Base-by-base conservation (phyloP, 176 grass and related monocot species). In the Thalia dealbata region DNA sequence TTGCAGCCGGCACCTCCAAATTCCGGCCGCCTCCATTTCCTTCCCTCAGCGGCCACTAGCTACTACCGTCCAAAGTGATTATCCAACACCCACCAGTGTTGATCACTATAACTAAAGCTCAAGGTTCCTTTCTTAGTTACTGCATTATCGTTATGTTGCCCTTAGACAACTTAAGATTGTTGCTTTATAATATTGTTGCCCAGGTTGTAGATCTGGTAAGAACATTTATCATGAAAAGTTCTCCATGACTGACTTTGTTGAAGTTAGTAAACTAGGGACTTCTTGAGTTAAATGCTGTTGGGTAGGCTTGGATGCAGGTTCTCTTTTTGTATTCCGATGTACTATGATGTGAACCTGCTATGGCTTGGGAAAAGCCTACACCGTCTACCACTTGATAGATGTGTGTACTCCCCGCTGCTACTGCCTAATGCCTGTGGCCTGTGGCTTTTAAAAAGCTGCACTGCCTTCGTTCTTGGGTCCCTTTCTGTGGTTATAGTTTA, bases 41-140 rank as follows among this genome's bases (percentile, higher is more conserved):
- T 61, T 59, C 82, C 22, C 44, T 71, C 13, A 79, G 55, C 75
- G 55, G 78, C 67, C 10, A 60, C 38, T 16, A n/a, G 44, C 45
- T 61, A 62, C 26, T 72, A 50, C 25, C 15, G 16, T 25, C 15
- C 48, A 72, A 72, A 52, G 5, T 72, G 16, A 72, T 29, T 72
- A 26, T 22, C 0, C 23, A 14, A 10, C 19, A 6, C 43, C 0
- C 23, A 14, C 19, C 19, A 6, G 41, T 25, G 59, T 61, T 61
- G 59, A 25, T 61, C 24, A 70, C 21, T 3, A 30, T 14, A 18
- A 4, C 16, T 12, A 28, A 30, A 16, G 25, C 3, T 27, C 27
- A 14, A 16, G 10, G 59, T 62, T 27, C 8, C 23, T 64, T 27
- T 30, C 23, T 64, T 27, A 16, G 25, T 6, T 3, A 18, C 27